Percentiles rank a stretch among this genome's conserved stretches.
phyloP scores from a whole-genome alignment of 768 basidiomycete species.

The Auriscalpium microsporum region DNA sequence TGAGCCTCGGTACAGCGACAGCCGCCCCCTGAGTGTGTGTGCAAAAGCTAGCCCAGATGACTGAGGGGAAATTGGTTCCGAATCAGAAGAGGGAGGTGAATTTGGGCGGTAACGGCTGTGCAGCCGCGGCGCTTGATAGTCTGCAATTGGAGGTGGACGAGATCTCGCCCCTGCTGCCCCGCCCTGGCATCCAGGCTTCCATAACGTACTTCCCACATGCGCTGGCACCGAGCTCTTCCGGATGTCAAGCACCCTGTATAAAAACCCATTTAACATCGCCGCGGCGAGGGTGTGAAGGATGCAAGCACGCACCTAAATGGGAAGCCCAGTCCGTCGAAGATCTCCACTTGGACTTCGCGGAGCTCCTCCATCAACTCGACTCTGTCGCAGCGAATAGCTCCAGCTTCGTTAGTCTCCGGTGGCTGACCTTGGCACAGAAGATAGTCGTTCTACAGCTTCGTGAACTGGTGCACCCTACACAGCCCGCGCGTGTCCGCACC shows the following conservation, averaged over 20 bases:
- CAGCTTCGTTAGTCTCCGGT: no score
- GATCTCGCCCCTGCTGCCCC: slow-evolving; percentile 95
- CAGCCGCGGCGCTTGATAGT: slow-evolving; percentile 89
- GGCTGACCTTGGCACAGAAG: no score
- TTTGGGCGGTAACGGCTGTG: slow-evolving; percentile 62
- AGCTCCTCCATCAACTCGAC: slow-evolving; percentile 73
- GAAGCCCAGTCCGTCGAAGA: slow-evolving; percentile 67
- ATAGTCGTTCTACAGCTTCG: no score
- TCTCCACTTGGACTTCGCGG: slow-evolving; percentile 61
- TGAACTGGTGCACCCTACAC: slow-evolving; percentile 96
- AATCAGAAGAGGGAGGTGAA: slow-evolving; percentile 5
- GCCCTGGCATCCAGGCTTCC: slow-evolving; percentile 99
- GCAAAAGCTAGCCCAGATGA: slow-evolving; percentile 50
- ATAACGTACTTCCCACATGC: slow-evolving; percentile 96
- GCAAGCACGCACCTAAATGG: slow-evolving; percentile 57
- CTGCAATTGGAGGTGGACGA: slow-evolving; percentile 93
- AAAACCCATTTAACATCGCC: neutral
- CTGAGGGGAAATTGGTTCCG: slow-evolving; percentile 24
- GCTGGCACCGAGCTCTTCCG: slow-evolving; percentile 91
- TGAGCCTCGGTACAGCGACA: slow-evolving; percentile 86
- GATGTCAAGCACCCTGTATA: slow-evolving; percentile 83
- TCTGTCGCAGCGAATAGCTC: slow-evolving; percentile 80
- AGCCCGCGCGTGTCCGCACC: slow-evolving; percentile 87
- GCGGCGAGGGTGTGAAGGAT: neutral
- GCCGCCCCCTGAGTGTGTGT: slow-evolving; percentile 97